Base-by-base conservation (phyloP, 2,329 filamentous ascomycete genomes). In the Pseudopithomyces maydicus region DNA sequence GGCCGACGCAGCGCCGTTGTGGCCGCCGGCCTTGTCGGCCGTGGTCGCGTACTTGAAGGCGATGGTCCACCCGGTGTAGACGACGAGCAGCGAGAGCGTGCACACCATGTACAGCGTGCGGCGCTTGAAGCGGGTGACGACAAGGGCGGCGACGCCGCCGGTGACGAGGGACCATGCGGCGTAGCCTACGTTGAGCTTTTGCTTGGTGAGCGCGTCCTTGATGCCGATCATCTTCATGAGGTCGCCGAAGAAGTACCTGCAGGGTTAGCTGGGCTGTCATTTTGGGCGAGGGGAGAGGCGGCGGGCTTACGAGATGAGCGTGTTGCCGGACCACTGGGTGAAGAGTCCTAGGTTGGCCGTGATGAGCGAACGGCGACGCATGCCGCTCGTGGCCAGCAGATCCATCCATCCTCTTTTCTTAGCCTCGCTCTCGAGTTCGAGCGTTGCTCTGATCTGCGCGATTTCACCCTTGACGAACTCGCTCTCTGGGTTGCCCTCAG, bases 241-340 rank as follows among this genome's bases (percentile, higher is more conserved):
- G 48, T 80, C 77, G 58, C 85, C 82, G 70, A 87, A 84, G 71
- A 88, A 88, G 74, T 88, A 88, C 59, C 59, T 64, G 39, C 10
- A 19, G 3, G n/a, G 15, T 15, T 35, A 23, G 12, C 3, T 41
- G 22, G 26, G n/a, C 50, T 23, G 41, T 38, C 20, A 23, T n/a
- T 20, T 20, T 38, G 38, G 19, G 33, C 17, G 42, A 41, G 54
- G 22, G 6, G 35, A 15, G 11, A 19, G 14, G 19, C 26, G 35
- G 20, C 5, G 15, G 5, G 56, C 58, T 55, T 55, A 61, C 57
- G 59, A 63, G 80, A 85, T 72, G 88, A 84, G 4, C 87, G 75
- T 17, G 65, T 88, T 89, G 42, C 87, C 86, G 50, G 82, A 85
- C 73, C 87, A 89, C 73, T 89, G 86, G 2, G 85, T 87, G 66